A percentile compares a stretch with the other conserved stretches of the same genome.
Conservation (phyloP, 352 stramenopile species). For the Globisporangium solare region DNA sequence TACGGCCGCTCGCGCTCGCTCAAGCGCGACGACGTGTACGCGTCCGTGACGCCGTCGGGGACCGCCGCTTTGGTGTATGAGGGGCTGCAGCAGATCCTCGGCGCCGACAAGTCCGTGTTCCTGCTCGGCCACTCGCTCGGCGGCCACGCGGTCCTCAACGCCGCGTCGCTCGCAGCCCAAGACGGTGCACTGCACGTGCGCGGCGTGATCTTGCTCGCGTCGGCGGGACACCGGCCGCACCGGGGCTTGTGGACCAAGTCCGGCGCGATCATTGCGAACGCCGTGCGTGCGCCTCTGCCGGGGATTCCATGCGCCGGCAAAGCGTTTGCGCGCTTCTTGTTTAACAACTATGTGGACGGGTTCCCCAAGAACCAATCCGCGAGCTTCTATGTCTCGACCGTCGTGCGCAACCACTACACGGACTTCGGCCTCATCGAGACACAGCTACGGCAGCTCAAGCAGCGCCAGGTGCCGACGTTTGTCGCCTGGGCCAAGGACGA, state of each 20-base stretch:
- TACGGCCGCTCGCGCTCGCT: slow-evolving; percentile 18
- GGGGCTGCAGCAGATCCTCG: slow-evolving; percentile 31
- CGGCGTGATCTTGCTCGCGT: slow-evolving; percentile 44
- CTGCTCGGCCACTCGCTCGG: slow-evolving; percentile 11
- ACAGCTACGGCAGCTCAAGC: slow-evolving; percentile 1
- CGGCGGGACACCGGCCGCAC: slow-evolving; percentile 46
- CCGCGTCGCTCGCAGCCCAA: slow-evolving; percentile 36
- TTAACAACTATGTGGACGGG: too few species aligned
- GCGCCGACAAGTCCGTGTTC: slow-evolving; percentile 10
- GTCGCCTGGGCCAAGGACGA: too few species aligned
- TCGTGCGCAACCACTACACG: too few species aligned
- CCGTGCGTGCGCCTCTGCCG: slow-evolving; percentile 18
- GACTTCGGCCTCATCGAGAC: too few species aligned
- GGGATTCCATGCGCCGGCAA: too few species aligned
- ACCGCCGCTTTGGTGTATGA: slow-evolving; percentile 22
- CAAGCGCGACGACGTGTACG: too few species aligned
- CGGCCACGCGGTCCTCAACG: slow-evolving; percentile 30
- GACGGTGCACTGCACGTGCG: slow-evolving; percentile 29
- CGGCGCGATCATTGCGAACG: slow-evolving; percentile 14
- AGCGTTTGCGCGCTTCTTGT: too few species aligned
- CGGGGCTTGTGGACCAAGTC: slow-evolving; percentile 18
- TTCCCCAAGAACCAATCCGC: too few species aligned
- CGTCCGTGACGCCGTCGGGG: too few species aligned
- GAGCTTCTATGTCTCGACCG: too few species aligned
- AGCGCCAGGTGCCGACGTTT: too few species aligned